These are phyloP conservation scores for Phytopythium chamaehyphon DNA, from an alignment of 352 stramenopile genomes.

Conservation along the genomic window DNA sequence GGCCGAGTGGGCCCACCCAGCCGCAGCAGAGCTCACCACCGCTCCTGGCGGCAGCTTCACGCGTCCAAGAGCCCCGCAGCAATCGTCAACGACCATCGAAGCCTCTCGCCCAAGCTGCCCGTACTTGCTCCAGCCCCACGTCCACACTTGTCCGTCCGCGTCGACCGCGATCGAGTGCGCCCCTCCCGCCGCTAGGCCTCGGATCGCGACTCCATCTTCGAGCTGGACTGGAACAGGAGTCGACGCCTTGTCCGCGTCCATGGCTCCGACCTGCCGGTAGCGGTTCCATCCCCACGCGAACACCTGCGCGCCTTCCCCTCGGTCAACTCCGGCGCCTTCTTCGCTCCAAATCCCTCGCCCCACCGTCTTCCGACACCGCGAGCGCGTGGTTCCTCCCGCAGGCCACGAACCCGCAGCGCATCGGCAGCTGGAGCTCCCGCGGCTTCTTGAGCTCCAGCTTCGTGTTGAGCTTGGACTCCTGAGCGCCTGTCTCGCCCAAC, in stretches of 20 bases:
- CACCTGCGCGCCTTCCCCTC: constrained; percentile 9
- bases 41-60: constrained; percentile 11
- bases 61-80: constrained; percentile 1
- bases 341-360: not conserved
- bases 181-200: constrained; percentile 38
- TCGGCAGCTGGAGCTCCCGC: constrained; percentile 13
- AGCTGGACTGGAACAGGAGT: constrained; percentile 27
- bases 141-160: constrained; percentile 29
- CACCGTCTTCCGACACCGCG: constrained; percentile 21
- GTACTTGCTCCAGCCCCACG: constrained; percentile 62
- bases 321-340: no score
- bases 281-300: constrained; percentile 58
- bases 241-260: not conserved
- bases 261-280: constrained; percentile 27
- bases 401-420: constrained; percentile 31
- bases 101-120: constrained; percentile 48
- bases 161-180: constrained; percentile 64
- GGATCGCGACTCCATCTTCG: constrained; percentile 6
- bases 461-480: no score
- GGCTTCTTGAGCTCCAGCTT: no score
- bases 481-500: not conserved
- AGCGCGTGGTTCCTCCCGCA: constrained; percentile 65
- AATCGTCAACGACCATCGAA: not conserved
- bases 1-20: constrained; percentile 52
- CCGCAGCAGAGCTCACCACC: constrained; percentile 20